A percentile compares a stretch with the other conserved stretches of the same genome.
Evolutionary conservation across 768 basidiomycete species (phyloP).

Genomic region (Strobilomyces dryophilus): DNA sequence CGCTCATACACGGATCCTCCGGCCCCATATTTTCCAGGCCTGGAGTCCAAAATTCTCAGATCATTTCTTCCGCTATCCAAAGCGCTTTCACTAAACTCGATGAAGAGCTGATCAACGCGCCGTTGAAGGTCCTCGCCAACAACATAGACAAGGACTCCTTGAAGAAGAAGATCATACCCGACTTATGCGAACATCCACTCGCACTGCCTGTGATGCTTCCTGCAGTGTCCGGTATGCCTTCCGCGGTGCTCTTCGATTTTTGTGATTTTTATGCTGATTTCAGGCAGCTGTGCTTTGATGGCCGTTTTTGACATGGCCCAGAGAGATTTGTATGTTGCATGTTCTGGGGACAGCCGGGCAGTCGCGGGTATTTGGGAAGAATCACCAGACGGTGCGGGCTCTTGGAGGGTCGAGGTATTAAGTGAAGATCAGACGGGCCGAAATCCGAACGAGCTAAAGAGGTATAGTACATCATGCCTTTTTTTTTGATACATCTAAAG

Average conservation of each 20-base stretch:
- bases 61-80: constrained; percentile 65
- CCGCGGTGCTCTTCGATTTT: not conserved
- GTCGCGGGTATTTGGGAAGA: constrained; percentile 92
- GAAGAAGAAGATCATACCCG: constrained; percentile 53
- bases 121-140: constrained; percentile 64
- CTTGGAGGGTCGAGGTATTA: constrained; percentile 91
- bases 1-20: constrained; percentile 38
- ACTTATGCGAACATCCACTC: constrained; percentile 67
- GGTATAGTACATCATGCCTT: constrained; percentile 44
- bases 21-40: constrained; percentile 35
- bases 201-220: constrained; percentile 73
- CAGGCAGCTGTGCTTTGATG: constrained; percentile 89
- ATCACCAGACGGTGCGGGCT: constrained; percentile 56
- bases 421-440: constrained; percentile 96
- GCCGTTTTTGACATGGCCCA: constrained; percentile 83
- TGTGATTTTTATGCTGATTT: constrained; percentile 10
- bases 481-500: constrained; percentile 1
- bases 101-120: constrained; percentile 73
- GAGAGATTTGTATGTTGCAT: constrained; percentile 82
- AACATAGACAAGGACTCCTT: constrained; percentile 48
- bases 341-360: constrained; percentile 91
- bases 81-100: constrained; percentile 82
- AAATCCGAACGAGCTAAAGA: constrained; percentile 76
- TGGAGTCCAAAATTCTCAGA: constrained; percentile 41
- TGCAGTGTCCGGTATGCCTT: constrained; percentile 62